Conservation (phyloP, 2,329 filamentous ascomycete species). For the Verticillium albo-atrum region DNA sequence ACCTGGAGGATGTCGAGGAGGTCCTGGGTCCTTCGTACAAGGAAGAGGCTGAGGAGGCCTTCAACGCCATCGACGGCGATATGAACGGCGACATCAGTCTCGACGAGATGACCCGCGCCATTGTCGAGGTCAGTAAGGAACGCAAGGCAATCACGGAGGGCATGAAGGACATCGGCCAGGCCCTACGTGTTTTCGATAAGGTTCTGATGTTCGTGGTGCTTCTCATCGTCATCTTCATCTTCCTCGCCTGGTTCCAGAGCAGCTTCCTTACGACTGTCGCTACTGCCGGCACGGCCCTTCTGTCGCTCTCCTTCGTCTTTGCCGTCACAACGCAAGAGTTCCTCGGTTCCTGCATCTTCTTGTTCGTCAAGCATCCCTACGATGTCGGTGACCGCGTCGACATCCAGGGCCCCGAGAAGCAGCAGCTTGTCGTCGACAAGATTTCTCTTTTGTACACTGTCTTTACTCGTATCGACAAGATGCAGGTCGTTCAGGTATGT, state of each 20-base stretch:
- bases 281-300: slow-evolving; percentile 83
- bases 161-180: slow-evolving; percentile 97
- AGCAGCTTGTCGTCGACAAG: slow-evolving; percentile 72
- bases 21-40: slow-evolving; percentile 74
- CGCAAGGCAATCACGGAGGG: slow-evolving; percentile 85
- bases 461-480: slow-evolving; percentile 77
- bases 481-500: slow-evolving; percentile 62
- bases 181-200: slow-evolving; percentile 84
- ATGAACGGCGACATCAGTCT: slow-evolving; percentile 91
- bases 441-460: slow-evolving; percentile 93
- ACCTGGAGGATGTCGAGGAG: slow-evolving; percentile 76
- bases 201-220: slow-evolving; percentile 78
- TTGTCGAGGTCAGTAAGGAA: slow-evolving; percentile 78
- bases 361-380: slow-evolving; percentile 97
- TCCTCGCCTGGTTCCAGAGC: slow-evolving; percentile 32
- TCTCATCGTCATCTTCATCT: slow-evolving; percentile 77
- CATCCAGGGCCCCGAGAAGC: slow-evolving; percentile 47
- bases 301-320: slow-evolving; percentile 97
- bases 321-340: slow-evolving; percentile 89
- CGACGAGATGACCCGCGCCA: slow-evolving; percentile 89
- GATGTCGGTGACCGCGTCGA: slow-evolving; percentile 95
- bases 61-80: slow-evolving; percentile 76
- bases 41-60: slow-evolving; percentile 80
- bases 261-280: slow-evolving; percentile 57
- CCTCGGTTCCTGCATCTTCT: slow-evolving; percentile 95